phyloP scores from a whole-genome alignment of 2,329 filamentous ascomycete genomes.

The Rutstroemia sp. region DNA sequence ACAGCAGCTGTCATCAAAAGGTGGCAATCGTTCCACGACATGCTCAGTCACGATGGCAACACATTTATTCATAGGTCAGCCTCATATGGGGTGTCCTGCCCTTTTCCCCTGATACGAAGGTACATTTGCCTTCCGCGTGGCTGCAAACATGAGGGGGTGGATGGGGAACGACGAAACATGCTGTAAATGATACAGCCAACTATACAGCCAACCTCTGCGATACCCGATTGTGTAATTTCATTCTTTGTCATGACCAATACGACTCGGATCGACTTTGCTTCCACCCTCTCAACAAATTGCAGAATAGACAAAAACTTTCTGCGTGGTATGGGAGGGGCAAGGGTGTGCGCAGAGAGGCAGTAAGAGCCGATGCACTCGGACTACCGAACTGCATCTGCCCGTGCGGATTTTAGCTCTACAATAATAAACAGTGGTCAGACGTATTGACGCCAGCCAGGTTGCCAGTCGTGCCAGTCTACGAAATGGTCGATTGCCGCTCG shows the following conservation, averaged over 20 bases:
- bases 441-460: conserved; percentile 14
- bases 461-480: conserved; percentile 17
- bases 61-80: conserved; percentile 10
- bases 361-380: conserved; percentile 11
- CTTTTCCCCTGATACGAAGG: conserved; percentile 8
- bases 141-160: conserved; percentile 5
- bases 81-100: conserved; percentile 3
- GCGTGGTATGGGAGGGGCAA: too few species aligned
- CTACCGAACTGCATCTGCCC: conserved; percentile 26
- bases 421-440: conserved; percentile 20
- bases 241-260: background rate
- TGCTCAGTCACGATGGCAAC: conserved; percentile 10
- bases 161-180: background rate
- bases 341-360: background rate
- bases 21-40: conserved; percentile 6
- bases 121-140: conserved; percentile 10
- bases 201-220: background rate
- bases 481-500: conserved; percentile 7
- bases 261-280: background rate
- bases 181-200: background rate
- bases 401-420: conserved; percentile 12
- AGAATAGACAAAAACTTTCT: too few species aligned
- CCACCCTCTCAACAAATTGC: background rate
- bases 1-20: conserved; percentile 8
- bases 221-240: background rate